Evolutionary conservation across 148 eudicot genomes (phyloP).

Genomic region (Agrostemma githago): DNA sequence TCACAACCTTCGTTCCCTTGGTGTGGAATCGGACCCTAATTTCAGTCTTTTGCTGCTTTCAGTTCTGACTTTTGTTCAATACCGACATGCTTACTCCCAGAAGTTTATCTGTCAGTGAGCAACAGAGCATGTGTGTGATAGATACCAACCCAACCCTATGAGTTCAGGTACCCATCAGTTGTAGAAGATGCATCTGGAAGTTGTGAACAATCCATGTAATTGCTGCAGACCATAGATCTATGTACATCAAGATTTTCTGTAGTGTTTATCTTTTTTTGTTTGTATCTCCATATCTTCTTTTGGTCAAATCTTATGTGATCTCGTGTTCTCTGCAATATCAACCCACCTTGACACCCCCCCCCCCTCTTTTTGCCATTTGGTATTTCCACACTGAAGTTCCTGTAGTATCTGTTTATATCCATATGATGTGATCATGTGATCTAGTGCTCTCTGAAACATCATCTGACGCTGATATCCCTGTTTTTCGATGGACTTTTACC

Average conservation of each 20-base stretch:
- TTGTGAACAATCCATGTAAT: background rate
- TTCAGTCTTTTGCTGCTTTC: background rate
- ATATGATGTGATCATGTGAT: too few species aligned
- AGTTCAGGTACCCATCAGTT: background rate
- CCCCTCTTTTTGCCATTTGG: too few species aligned
- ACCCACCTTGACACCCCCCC: too few species aligned
- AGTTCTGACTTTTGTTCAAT: background rate
- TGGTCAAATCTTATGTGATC: background rate
- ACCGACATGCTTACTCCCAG: background rate
- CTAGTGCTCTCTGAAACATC: too few species aligned
- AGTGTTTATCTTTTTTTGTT: background rate
- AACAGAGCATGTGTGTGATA: background rate
- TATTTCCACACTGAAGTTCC: too few species aligned
- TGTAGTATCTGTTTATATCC: too few species aligned
- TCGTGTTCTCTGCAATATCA: background rate
- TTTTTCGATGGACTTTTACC: background rate
- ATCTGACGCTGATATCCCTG: too few species aligned
- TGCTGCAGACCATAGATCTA: conserved; percentile 2
- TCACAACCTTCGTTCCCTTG: too few species aligned
- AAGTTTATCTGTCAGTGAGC: background rate
- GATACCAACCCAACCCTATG: background rate
- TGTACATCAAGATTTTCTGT: background rate
- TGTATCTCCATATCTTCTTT: background rate
- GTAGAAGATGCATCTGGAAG: background rate
- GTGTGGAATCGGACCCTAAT: background rate